Conservation (phyloP, 306 rosid species). For the Begonia peltatifolia region DNA sequence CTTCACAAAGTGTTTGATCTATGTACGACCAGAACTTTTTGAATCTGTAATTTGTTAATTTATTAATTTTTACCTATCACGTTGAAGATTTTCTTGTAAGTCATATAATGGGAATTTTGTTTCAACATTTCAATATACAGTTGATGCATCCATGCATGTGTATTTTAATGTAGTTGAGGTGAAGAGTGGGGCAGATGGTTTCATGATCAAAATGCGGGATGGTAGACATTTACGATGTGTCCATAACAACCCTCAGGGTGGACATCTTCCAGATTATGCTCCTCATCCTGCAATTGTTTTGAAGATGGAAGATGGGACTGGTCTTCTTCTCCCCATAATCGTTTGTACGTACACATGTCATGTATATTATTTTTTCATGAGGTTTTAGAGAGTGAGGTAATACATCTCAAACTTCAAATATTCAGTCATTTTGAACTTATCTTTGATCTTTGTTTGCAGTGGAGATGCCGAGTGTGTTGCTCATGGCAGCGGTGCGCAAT, state of each 20-base stretch:
- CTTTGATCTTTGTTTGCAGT: neutral
- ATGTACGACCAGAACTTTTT: too few relatives aligned
- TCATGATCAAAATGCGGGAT: slow-evolving; percentile 91
- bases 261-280: slow-evolving; percentile 88
- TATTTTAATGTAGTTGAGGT: slow-evolving; percentile 69
- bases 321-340: slow-evolving; percentile 92
- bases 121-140: neutral
- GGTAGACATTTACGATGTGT: slow-evolving; percentile 82
- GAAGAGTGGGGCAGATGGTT: slow-evolving; percentile 93
- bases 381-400: neutral
- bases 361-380: slow-evolving; percentile 3
- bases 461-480: slow-evolving; percentile 74
- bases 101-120: neutral
- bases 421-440: neutral
- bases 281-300: slow-evolving; percentile 97
- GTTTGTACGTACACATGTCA: slow-evolving; percentile 55
- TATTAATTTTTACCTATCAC: too few relatives aligned
- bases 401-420: neutral
- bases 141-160: slow-evolving; percentile 6
- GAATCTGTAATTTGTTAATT: too few relatives aligned
- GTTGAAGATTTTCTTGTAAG: too few relatives aligned
- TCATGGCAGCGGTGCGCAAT: slow-evolving; percentile 88
- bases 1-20: neutral
- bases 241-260: slow-evolving; percentile 94
- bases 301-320: slow-evolving; percentile 98